Evolutionary conservation across 495 filamentous ascomycete species (phyloP), one percentile per base, ranked within the genome.

Genomic region (Lentithecium fluviatile): DNA sequence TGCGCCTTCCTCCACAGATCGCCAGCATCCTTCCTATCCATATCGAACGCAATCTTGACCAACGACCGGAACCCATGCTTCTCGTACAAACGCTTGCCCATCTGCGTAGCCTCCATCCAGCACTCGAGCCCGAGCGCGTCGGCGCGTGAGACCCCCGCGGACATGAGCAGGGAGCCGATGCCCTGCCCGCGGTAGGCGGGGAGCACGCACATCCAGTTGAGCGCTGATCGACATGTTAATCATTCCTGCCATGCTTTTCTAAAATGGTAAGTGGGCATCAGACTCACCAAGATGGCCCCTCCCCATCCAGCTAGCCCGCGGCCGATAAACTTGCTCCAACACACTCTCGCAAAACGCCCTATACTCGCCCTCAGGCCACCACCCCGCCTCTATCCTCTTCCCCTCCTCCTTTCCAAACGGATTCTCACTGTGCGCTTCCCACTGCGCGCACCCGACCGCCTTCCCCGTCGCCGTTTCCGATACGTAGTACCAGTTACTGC

Each of bases 401-500:
- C 17, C 12, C 0, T 58, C 64, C 12, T 58, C 20, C 10, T 52
- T 34, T n/a, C n/a, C n/a, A 34, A 67, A 67, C 2, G 59, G 58
- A 47, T 67, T 67, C 17, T 37, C 6, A 7, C 23, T 13, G 25
- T 38, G 25, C 2, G 54, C 21, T 10, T 58, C 15, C 64, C 64
- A 67, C 26, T 67, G 52, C 12, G 40, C 37, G 21, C 52, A 57
- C 6, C 64, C 64, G 13, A 67, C 53, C 11, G 46, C 25, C 36
- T 55, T 4, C 0, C 23, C 20, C 6, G 50, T 53, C 20, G 13
- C 36, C 15, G 19, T 38, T 19, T 62, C 52, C 2, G 12, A 19
- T 15, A 67, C 64, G n/a, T 46, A 67, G 47, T 51, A 62, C 64
- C 64, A 67, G 50, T 62, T 49, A 34, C 64, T 67, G n/a, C n/a